phyloP scores from a whole-genome alignment of 2,329 filamentous ascomycete genomes.

The Colletotrichum siamense region DNA sequence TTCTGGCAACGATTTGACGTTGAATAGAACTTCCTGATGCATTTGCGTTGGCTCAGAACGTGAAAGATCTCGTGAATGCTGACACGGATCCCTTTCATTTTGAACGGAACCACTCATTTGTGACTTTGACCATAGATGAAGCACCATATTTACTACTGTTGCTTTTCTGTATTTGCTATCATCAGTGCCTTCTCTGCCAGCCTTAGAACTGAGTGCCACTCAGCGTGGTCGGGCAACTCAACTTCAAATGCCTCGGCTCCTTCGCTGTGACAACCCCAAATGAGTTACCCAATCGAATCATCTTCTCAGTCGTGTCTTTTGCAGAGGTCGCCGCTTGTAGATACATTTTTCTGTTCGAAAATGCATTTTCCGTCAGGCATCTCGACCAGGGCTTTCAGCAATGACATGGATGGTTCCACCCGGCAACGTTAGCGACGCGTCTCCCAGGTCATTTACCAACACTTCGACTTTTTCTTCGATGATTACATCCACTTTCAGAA shows the following conservation, averaged over 20 bases:
- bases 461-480: not conserved
- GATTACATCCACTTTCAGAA: not conserved
- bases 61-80: not conserved
- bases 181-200: not conserved
- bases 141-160: not conserved
- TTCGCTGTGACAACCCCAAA: not conserved
- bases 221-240: not conserved
- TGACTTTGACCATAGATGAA: not conserved
- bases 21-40: not conserved
- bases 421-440: not conserved
- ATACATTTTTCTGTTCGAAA: not conserved
- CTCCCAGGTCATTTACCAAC: not conserved
- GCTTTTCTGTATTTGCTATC: not conserved
- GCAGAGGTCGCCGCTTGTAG: not conserved
- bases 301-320: not conserved
- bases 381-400: not conserved
- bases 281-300: not conserved
- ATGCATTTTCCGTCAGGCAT: not conserved
- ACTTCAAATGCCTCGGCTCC: not conserved
- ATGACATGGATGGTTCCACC: not conserved
- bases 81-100: not conserved
- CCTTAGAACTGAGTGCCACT: not conserved
- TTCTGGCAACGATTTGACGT: not conserved
- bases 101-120: fast-evolving
- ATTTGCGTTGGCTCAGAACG: not conserved